Base-by-base conservation (phyloP, 129 eudicot genomes). In the Tagetes erecta region DNA sequence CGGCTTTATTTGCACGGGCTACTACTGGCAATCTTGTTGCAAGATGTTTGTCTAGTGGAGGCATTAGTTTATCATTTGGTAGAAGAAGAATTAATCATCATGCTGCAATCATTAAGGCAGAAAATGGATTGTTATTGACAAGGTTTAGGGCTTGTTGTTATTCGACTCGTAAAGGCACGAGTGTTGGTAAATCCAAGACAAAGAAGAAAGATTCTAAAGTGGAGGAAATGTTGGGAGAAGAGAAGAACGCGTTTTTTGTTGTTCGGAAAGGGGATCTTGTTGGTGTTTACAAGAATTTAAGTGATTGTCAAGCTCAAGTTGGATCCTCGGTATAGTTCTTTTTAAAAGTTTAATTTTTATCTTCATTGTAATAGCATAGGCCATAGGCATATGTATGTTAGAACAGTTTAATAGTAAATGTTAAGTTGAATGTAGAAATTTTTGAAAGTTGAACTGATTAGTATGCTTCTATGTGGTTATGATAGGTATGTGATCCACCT, bases 181-280 rank as follows among this genome's bases (percentile, higher is more conserved):
- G 51, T 68, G 74, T 70, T 71, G 82, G 71, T 52, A 81, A 81
- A 76, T 68, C 89, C 11, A 74, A 64, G 66, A 67, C 62, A 67
- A 70, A 49, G 49, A 86, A 83, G 47, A 46, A 75, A 7, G 82
- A 73, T 10, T 50, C 82, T 44, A 66, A 81, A 70, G 57, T 68
- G 12, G 70, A 46, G 81, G 69, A 77, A 67, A 73, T 64, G 73
- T 52, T 88, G 91, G 83, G 87, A 50, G 96, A 88, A 35, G 97
- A 94, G 68, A 94, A 88, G 76, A 85, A 90, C 33, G 92, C 91
- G 30, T 90, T 90, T 63, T 94, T 87, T 81, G 96, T 94, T 80
- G 96, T 94, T 20, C 88, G 99, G 27, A 94, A 94, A 82, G 99
- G 99, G 71, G 99, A 94, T 63, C 74, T 94, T 74, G 91, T 94